Conservation (phyloP, 495 filamentous ascomycete genomes). For the Aspergillus asperescens region DNA sequence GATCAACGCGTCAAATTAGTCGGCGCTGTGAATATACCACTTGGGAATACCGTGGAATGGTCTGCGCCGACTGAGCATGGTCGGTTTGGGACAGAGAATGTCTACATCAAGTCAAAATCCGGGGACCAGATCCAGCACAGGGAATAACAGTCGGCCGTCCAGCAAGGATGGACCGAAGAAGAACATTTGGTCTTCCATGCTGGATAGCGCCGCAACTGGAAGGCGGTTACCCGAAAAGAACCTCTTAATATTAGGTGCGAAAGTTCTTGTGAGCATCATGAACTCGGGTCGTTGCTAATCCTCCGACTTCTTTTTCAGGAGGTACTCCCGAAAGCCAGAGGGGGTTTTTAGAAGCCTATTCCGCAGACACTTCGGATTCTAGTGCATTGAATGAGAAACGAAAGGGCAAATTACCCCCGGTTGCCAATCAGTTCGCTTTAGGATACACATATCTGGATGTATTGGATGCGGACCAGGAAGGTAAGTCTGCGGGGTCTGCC, state of each 20-base stretch:
- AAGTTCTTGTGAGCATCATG: background rate
- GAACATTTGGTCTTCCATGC: constrained; percentile 92
- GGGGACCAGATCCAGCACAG: constrained; percentile 29
- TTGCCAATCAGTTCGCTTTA: constrained; percentile 89
- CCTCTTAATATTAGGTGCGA: constrained; percentile 73
- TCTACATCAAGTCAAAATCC: constrained; percentile 37
- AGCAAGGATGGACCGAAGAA: constrained; percentile 72
- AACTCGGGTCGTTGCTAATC: constrained; percentile 18
- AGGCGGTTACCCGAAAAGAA: constrained; percentile 92
- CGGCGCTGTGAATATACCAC: constrained; percentile 3
- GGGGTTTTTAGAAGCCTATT: constrained; percentile 81
- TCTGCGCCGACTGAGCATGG: constrained; percentile 34
- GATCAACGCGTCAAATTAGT: constrained; percentile 18
- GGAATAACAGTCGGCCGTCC: constrained; percentile 48
- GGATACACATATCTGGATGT: constrained; percentile 97
- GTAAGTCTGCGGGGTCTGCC: constrained; percentile 36
- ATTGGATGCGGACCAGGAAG: constrained; percentile 90
- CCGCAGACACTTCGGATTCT: constrained; percentile 52
- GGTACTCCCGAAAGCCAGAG: constrained; percentile 83
- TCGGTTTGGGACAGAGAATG: constrained; percentile 40
- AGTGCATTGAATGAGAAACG: constrained; percentile 53
- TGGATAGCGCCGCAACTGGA: constrained; percentile 83
- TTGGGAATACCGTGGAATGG: constrained; percentile 26
- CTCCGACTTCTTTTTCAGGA: constrained; percentile 48
- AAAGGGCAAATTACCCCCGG: constrained; percentile 63